Evolutionary conservation across 2,329 filamentous ascomycete species (phyloP).

Genomic region (Trematosphaeria pertusa): DNA sequence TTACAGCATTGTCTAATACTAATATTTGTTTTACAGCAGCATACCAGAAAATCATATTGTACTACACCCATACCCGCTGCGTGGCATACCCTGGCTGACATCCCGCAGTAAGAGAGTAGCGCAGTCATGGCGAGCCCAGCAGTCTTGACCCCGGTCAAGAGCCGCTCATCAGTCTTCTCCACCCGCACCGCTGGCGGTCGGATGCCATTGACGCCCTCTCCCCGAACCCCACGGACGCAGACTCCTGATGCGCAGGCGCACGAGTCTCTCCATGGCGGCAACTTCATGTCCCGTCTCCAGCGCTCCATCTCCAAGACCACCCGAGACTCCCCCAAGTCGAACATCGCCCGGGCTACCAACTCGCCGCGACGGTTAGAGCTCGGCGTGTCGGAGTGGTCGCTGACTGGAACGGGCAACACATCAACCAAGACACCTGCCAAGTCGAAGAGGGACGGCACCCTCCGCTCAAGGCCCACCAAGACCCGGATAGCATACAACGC

Average conservation of each 20-base stretch:
- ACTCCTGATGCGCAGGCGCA: constrained; percentile 55
- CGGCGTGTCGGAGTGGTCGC: constrained; percentile 88
- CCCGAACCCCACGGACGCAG: constrained; percentile 65
- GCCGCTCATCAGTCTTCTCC: constrained; percentile 90
- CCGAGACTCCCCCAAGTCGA: constrained; percentile 93
- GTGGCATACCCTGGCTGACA: constrained; percentile 26
- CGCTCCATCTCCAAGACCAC: constrained; percentile 70
- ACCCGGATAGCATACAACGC: constrained; percentile 64
- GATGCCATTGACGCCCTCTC: constrained; percentile 93
- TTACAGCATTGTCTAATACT: constrained; percentile 49
- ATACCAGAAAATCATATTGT: constrained; percentile 38
- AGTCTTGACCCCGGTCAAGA: constrained; percentile 92
- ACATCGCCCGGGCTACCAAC: constrained; percentile 78
- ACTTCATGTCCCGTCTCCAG: constrained; percentile 79
- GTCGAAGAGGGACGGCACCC: constrained; percentile 41
- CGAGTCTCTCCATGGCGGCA: constrained; percentile 76
- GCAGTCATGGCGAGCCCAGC: constrained; percentile 78
- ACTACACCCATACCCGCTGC: constrained; percentile 18
- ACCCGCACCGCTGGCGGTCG: constrained; percentile 92
- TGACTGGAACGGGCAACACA: constrained; percentile 76
- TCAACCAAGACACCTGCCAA: constrained; percentile 53
- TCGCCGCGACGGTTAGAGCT: constrained; percentile 89
- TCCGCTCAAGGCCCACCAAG: constrained; percentile 46
- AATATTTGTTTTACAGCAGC: constrained; percentile 43
- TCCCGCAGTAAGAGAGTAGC: constrained; percentile 25